Percentiles rank a stretch among this genome's conserved stretches.
Conservation (phyloP, 225 moss, liverwort and hornwort genomes). For the Bryoerythrophyllum caledonicum region DNA sequence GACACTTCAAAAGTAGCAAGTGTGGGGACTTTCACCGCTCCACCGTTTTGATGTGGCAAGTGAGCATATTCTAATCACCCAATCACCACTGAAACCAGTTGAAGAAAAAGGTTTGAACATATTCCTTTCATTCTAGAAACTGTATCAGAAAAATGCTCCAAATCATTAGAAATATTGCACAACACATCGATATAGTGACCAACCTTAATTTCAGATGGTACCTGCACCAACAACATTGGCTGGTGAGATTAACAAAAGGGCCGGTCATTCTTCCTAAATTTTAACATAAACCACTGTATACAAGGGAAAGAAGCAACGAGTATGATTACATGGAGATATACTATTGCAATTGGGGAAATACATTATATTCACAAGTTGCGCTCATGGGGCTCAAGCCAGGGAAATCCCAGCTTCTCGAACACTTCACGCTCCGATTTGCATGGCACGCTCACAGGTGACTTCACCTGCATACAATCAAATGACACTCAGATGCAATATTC, state of each 20-base stretch:
- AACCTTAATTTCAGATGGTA: background rate
- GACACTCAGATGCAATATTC: background rate
- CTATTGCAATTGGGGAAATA: background rate
- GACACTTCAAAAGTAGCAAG: too few relatives aligned
- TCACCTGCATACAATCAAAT: constrained; percentile 40
- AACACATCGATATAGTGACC: background rate
- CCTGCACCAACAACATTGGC: background rate
- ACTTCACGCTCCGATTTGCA: constrained; percentile 87
- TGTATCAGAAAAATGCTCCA: background rate
- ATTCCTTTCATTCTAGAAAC: background rate
- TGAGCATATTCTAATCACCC: too few relatives aligned
- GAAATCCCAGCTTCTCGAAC: constrained; percentile 77
- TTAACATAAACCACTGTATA: background rate
- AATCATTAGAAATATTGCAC: background rate
- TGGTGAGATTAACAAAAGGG: background rate
- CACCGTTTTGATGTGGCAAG: too few relatives aligned
- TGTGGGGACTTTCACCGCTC: too few relatives aligned
- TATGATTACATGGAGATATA: background rate
- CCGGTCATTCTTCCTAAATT: background rate
- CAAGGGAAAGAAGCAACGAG: background rate
- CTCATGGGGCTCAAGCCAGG: constrained; percentile 95
- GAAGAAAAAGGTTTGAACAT: too few relatives aligned
- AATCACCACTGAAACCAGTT: too few relatives aligned
- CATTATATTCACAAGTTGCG: constrained; percentile 71
- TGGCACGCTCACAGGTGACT: constrained; percentile 52